Percentiles rank a stretch among this genome's conserved stretches.
phyloP scores from a whole-genome alignment of 116 monocot species.

The Posidonia oceanica region DNA sequence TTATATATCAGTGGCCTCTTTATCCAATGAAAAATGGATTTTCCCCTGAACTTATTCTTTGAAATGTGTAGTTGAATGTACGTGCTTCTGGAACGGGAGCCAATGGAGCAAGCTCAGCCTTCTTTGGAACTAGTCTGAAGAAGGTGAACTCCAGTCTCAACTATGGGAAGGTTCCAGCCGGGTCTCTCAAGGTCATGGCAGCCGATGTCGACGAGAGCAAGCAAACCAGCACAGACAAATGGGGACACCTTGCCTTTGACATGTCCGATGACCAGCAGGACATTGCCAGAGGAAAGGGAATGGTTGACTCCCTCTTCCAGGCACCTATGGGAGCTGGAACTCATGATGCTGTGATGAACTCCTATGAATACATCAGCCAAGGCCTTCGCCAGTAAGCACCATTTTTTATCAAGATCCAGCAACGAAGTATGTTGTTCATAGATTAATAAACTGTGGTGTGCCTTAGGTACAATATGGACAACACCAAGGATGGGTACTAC shows the following conservation, averaged over 20 bases:
- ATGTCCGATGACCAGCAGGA: conserved; percentile 93
- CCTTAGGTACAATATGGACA: conserved; percentile 51
- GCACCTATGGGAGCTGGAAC: conserved; percentile 79
- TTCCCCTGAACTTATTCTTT: too few species aligned
- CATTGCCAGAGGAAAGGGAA: conserved; percentile 83
- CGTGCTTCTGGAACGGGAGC: conserved; percentile 36
- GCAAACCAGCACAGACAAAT: conserved; percentile 55
- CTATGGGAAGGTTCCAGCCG: conserved; percentile 33
- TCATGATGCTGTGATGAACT: conserved; percentile 60
- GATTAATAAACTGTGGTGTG: not conserved
- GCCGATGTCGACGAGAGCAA: conserved; percentile 68
- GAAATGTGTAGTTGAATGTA: conserved; percentile 24
- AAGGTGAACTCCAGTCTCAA: conserved; percentile 25
- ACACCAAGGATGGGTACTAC: conserved; percentile 73
- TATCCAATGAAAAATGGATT: too few species aligned
- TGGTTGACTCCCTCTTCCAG: conserved; percentile 73
- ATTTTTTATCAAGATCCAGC: not conserved
- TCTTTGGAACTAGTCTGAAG: conserved; percentile 64
- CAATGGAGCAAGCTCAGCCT: conserved; percentile 37
- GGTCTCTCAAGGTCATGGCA: conserved; percentile 53
- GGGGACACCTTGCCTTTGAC: conserved; percentile 53
- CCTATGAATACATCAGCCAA: conserved; percentile 83
- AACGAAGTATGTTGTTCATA: not conserved
- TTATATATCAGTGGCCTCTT: too few species aligned
- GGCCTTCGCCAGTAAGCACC: conserved; percentile 57